These are phyloP conservation scores for Harringtonia aguacate DNA, from an alignment of 2,329 filamentous ascomycete species.

Conservation along the genomic window DNA sequence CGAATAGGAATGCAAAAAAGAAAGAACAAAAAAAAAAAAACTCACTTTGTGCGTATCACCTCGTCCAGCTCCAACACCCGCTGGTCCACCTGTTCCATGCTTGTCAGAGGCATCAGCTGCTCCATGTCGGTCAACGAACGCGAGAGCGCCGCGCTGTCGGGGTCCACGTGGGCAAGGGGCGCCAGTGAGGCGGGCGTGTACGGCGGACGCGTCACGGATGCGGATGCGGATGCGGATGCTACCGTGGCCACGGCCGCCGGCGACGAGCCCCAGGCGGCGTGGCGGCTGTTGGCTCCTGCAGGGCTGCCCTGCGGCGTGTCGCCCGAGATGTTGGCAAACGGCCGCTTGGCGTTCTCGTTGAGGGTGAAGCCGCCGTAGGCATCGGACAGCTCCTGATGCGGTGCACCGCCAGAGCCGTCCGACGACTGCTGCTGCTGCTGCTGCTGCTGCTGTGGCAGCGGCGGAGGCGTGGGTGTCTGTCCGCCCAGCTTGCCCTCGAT, in stretches of 20 bases:
- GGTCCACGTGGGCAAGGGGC: conserved; percentile 6
- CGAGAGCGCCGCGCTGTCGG: background rate
- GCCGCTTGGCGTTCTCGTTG: conserved; percentile 33
- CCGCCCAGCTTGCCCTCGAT: conserved; percentile 68
- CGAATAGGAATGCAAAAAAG: background rate
- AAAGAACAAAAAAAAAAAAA: background rate
- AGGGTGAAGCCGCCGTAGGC: conserved; percentile 24
- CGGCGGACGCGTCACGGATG: conserved; percentile 1
- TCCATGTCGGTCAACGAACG: conserved; percentile 16
- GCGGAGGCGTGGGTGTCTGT: conserved; percentile 17
- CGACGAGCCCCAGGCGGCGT: conserved; percentile 36
- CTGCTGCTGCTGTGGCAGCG: no score
- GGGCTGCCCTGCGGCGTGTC: conserved; percentile 16
- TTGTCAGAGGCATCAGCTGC: conserved; percentile 11
- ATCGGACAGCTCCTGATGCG: conserved; percentile 31
- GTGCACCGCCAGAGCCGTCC: background rate
- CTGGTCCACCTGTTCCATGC: conserved; percentile 6
- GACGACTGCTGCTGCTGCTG: no score
- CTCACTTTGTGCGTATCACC: conserved; percentile 34
- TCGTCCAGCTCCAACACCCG: conserved; percentile 30
- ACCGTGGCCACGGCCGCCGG: conserved; percentile 16
- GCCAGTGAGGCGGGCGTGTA: conserved; percentile 8
- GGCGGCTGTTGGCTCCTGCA: conserved; percentile 21
- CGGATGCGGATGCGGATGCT: conserved; percentile 15
- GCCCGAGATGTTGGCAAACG: conserved; percentile 35